These are phyloP conservation scores for Populus pruinosa DNA, from an alignment of 345 rosid species.

Conservation along the genomic window DNA sequence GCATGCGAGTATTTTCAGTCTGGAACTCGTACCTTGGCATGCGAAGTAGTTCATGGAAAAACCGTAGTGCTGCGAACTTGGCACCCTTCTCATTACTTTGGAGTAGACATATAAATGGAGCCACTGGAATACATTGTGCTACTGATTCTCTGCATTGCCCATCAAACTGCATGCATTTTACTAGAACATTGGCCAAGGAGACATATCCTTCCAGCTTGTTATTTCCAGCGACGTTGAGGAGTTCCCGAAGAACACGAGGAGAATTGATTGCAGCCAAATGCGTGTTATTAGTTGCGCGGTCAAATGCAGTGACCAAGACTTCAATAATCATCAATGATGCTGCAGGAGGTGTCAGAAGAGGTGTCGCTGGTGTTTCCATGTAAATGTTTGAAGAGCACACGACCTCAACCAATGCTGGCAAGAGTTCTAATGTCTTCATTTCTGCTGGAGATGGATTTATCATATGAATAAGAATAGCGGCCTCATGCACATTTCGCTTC, in stretches of 20 bases:
- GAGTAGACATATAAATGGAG: slow-evolving; percentile 59
- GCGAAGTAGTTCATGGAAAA: slow-evolving; percentile 68
- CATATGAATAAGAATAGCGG: slow-evolving; percentile 68
- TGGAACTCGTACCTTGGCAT: slow-evolving; percentile 61
- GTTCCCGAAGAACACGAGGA: slow-evolving; percentile 58
- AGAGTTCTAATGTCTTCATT: slow-evolving; percentile 73
- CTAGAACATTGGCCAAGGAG: slow-evolving; percentile 65
- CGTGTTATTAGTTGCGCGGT: slow-evolving; percentile 57
- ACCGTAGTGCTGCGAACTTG: slow-evolving; percentile 52
- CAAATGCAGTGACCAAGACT: slow-evolving; percentile 80
- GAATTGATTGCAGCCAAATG: slow-evolving; percentile 74
- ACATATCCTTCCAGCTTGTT: slow-evolving; percentile 49
- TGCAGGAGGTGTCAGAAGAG: slow-evolving; percentile 61
- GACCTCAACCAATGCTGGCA: slow-evolving; percentile 72
- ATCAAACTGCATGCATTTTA: slow-evolving; percentile 85
- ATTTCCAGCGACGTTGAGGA: slow-evolving; percentile 55
- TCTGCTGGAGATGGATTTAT: slow-evolving; percentile 81
- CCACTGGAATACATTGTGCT: slow-evolving; percentile 49
- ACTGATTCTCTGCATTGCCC: slow-evolving; percentile 64
- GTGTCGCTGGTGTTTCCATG: slow-evolving; percentile 33
- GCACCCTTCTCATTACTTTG: slow-evolving; percentile 53
- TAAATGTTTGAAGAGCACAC: slow-evolving; percentile 48
- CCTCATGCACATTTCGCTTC: slow-evolving; percentile 74
- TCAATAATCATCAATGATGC: slow-evolving; percentile 89
- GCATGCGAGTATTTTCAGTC: not conserved